Evolutionary conservation across 176 grass and related monocot genomes (phyloP).

Genomic region (Eleusine indica): DNA sequence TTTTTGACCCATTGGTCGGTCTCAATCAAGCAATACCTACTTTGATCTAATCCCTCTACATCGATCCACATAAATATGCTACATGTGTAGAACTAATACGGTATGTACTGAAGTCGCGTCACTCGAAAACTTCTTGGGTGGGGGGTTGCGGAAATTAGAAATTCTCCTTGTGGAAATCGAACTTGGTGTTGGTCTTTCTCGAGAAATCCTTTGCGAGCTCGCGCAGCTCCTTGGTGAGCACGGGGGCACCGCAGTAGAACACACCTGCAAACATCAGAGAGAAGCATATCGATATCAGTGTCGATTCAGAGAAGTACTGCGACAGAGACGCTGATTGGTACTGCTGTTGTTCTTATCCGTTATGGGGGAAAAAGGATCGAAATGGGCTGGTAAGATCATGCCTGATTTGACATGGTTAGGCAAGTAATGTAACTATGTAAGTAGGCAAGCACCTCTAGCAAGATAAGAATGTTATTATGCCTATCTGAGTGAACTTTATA

Average conservation of each 20-base stretch:
- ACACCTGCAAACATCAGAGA: slow-evolving; percentile 63
- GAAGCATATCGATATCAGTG: not conserved
- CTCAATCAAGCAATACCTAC: slow-evolving; percentile 53
- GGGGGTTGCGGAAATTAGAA: slow-evolving; percentile 40
- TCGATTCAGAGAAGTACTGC: not conserved
- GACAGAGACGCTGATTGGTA: not conserved
- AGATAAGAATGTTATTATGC: not conserved
- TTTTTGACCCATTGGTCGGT: not conserved
- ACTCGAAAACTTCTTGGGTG: not conserved
- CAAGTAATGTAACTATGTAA: not conserved
- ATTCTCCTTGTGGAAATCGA: slow-evolving; percentile 96
- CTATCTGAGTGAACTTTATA: not conserved
- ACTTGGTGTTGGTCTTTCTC: slow-evolving; percentile 74
- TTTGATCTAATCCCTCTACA: slow-evolving; percentile 35
- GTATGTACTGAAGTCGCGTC: slow-evolving; percentile 40
- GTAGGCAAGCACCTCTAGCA: not conserved
- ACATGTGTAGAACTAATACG: slow-evolving; percentile 2
- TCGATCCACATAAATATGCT: slow-evolving; percentile 2
- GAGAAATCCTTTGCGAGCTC: slow-evolving; percentile 77
- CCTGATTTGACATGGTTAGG: slow-evolving; percentile 34
- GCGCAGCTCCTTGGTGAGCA: slow-evolving; percentile 73
- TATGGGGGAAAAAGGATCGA: not conserved
- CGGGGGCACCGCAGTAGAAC: slow-evolving; percentile 87
- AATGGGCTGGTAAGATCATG: slow-evolving; percentile 11
- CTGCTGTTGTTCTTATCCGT: slow-evolving; percentile 9